Base-by-base conservation (phyloP, 2,329 filamentous ascomycete genomes). In the Xylariaceae sp. region DNA sequence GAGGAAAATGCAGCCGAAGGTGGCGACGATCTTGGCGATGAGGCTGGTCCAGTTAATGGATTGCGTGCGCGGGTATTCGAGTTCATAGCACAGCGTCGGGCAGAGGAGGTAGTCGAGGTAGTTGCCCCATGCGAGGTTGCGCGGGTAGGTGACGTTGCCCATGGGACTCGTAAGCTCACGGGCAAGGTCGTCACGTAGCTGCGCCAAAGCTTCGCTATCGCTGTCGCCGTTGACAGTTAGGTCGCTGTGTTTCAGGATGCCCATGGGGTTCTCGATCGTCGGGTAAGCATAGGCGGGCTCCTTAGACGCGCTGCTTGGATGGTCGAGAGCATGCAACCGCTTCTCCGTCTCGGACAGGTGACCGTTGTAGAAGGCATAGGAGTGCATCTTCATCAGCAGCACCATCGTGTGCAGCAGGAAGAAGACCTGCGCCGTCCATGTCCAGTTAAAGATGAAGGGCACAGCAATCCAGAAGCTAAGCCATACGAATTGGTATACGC, bases 331-430 rank as follows among this genome's bases (percentile, higher is more conserved):
- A 58, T 83, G 84, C 10, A 99, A 80, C 9, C 91, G 87, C 71
- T 88, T 87, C 73, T 95, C 85, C 0, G 91, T 95, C 73, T 94
- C 90, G 66, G 88, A 90, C 13, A 99, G 80, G 74, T 99, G 94
- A 9, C 94, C 94, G 69, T 97, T 97, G 78, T 99, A 99, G 74
- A 97, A 99, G 23, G 91, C 89, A 71, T 96, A 99, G 4, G 92
- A 97, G 74, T 99, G 94, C 86, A 97, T 94, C 80, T 99, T 99
- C 94, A 99, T 99, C 54, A 97, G 85, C 17, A 99, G 81, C 6
- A 90, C 88, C 75, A 99, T 85, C 49, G 92, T 88, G 74, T 99
- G 94, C 39, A 99, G 80, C 9, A 92, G 88, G 67, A 99, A 84
- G 74, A 95, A 99, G 45, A 99, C 94, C 71, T 97, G 94, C 2